Evolutionary conservation across 371 early-diverging fungal genomes (phyloP).

Genomic region (Amoeboradix gromovi): DNA sequence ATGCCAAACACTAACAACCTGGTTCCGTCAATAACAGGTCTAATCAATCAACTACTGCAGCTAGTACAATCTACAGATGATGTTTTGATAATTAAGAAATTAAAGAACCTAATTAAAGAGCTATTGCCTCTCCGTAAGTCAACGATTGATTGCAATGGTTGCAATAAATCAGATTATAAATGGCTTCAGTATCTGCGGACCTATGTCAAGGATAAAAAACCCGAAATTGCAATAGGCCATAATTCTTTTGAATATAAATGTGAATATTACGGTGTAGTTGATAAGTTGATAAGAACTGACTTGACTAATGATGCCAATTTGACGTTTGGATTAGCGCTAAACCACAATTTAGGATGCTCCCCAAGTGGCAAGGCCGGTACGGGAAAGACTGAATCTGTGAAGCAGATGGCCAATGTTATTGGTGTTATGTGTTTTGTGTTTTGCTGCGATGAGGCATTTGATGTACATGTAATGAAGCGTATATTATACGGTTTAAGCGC

Average conservation of each 20-base stretch:
- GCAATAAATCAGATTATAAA: constrained; percentile 19
- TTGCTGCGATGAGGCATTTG: constrained; percentile 97
- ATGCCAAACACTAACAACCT: neutral
- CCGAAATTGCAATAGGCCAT: constrained; percentile 68
- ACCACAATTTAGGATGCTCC: constrained; percentile 67
- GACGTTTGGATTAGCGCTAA: constrained; percentile 82
- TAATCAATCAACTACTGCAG: neutral
- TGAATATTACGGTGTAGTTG: constrained; percentile 85
- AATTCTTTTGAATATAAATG: constrained; percentile 77
- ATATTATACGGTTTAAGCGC: constrained; percentile 92
- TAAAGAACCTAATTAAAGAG: neutral
- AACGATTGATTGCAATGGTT: neutral
- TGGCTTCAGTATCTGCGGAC: constrained; percentile 95
- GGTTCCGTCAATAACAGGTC: neutral
- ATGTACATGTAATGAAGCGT: constrained; percentile 96
- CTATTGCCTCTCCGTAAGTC: neutral
- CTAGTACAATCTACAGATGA: neutral
- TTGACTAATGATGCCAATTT: constrained; percentile 89
- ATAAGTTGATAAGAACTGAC: constrained; percentile 88
- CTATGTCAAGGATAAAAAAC: constrained; percentile 49
- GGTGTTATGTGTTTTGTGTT: constrained; percentile 92
- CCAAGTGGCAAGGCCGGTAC: constrained; percentile 90
- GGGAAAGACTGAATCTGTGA: constrained; percentile 95
- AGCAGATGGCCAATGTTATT: constrained; percentile 75
- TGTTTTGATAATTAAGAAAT: neutral